phyloP scores from a whole-genome alignment of 371 early-diverging fungal genomes.

The Mucor indicus region DNA sequence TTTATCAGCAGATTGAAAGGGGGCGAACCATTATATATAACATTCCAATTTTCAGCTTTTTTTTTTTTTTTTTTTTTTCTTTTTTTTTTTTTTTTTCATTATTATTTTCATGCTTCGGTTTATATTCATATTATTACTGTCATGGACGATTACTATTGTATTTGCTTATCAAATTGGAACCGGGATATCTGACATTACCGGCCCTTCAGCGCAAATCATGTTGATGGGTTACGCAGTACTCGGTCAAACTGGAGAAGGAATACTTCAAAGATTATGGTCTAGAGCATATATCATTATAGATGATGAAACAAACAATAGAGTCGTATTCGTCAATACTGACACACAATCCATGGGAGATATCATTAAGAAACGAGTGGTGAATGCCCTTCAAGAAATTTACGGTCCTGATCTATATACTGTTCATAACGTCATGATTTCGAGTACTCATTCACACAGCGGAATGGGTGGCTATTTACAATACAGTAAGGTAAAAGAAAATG shows the following conservation, averaged over 20 bases:
- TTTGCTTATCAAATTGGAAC: slow-evolving; percentile 27
- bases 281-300: slow-evolving; percentile 50
- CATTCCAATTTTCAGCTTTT: too few species aligned
- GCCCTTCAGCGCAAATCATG: slow-evolving; percentile 38
- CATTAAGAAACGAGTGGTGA: slow-evolving; percentile 33
- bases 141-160: background rate
- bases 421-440: slow-evolving; percentile 61
- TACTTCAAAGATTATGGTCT: slow-evolving; percentile 53
- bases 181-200: slow-evolving; percentile 48
- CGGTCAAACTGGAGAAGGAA: slow-evolving; percentile 51
- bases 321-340: slow-evolving; percentile 56
- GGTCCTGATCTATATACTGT: slow-evolving; percentile 28
- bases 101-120: background rate
- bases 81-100: too few species aligned
- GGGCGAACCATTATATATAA: too few species aligned
- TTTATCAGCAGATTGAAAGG: too few species aligned
- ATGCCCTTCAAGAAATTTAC: slow-evolving; percentile 20
- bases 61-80: too few species aligned
- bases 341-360: slow-evolving; percentile 40
- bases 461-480: slow-evolving; percentile 50
- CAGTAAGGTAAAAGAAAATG: slow-evolving; percentile 15
- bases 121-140: background rate
- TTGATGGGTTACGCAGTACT: slow-evolving; percentile 59
- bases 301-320: background rate
- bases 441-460: slow-evolving; percentile 64